phyloP scores from a whole-genome alignment of 345 rosid species.

The Arabis hirsuta region DNA sequence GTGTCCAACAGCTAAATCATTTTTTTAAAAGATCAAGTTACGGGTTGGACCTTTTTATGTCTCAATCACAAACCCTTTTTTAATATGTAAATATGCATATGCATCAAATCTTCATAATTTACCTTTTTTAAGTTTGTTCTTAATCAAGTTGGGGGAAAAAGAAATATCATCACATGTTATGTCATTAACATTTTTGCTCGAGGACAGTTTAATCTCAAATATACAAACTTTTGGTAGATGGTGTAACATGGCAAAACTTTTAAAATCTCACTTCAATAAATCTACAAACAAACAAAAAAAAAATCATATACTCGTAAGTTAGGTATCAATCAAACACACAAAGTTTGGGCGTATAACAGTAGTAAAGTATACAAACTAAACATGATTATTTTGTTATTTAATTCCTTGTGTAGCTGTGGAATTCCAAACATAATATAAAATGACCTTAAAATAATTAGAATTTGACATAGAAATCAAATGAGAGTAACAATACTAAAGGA shows the following conservation, averaged over 20 bases:
- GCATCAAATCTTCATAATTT: constrained; percentile 9
- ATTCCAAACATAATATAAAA: constrained; percentile 1
- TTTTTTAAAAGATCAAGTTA: not conserved
- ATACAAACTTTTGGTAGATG: constrained; percentile 9
- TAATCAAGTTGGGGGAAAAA: not conserved
- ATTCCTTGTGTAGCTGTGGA: not conserved
- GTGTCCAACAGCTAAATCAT: constrained; percentile 25
- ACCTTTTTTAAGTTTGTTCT: constrained; percentile 3
- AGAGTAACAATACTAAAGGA: not conserved
- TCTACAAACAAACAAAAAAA: not conserved
- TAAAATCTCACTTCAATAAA: constrained; percentile 3
- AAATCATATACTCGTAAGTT: not conserved
- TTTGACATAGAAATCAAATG: not conserved
- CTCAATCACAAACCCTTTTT: constrained; percentile 29
- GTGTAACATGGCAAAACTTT: not conserved
- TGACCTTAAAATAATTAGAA: not conserved
- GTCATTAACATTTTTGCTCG: not conserved
- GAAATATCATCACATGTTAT: not conserved
- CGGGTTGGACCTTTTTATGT: constrained; percentile 32
- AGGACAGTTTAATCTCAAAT: not conserved
- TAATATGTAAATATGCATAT: constrained; percentile 1
- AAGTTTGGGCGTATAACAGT: not conserved
- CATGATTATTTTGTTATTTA: not conserved
- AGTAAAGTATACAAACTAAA: not conserved
- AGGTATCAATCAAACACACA: not conserved